Base-by-base conservation (phyloP, 208 protist species). In the Wallacemonas sp. region DNA sequence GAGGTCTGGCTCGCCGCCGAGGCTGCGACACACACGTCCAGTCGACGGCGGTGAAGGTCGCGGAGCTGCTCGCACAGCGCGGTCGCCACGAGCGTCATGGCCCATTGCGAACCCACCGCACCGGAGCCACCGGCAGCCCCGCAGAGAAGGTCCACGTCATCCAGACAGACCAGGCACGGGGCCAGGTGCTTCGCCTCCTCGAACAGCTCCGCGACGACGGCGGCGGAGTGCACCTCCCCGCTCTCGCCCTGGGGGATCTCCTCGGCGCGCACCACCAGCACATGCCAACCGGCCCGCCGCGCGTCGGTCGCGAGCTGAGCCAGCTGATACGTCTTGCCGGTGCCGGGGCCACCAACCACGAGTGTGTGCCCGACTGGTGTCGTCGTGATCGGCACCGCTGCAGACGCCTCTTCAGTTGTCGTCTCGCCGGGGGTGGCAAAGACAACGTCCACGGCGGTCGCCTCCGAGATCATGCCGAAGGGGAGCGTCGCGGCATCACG, bases 141-240 rank as follows among this genome's bases (percentile, higher is more conserved):
- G 67, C 82, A 89, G 23, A 86, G 42, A 2, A 87, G 45, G 57
- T 87, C 71, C 3, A 91, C 49, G 54, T 91, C 84, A 65, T 91
- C 84, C 3, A 91, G 25, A 20, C 78, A 11, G 7, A 91, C 44
- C 2, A 70, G 52, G n/a, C 81, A 87, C 0, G 98, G 98, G 2
- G 98, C 70, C 11, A 79, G 72, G 18, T 72, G 67, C 20, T 94
- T 74, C 1, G 98, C 98, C 26, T 79, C 87, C 31, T 67, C 61
- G 61, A 99, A 99, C 0, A 99, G 64, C 38, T 95, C 84, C 7
- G 84, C 68, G 3, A 99, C 76, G 11, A 79, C 97, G 7, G 84
- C 84, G 66, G 99, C 98, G 28, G 82, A 94, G 42, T 61, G 54
- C 25, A 87, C 70, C 61, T 76, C 74, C 22, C 67, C 69, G 4